phyloP scores from a whole-genome alignment of 768 basidiomycete species.

The Auricularia cornea region DNA sequence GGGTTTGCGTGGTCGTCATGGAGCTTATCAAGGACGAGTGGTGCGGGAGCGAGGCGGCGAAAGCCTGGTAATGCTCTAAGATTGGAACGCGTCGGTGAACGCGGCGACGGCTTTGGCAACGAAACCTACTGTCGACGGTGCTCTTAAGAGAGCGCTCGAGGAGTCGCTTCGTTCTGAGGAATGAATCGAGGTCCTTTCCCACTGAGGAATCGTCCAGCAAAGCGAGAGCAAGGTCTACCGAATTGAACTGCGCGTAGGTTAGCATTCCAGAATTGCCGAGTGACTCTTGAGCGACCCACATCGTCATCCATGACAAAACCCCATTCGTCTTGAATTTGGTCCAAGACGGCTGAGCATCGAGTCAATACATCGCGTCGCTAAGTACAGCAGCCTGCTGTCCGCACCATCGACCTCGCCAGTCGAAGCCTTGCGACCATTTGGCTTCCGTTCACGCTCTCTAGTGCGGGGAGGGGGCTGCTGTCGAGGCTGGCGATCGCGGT shows the following conservation, averaged over 20 bases:
- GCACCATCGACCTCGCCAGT: constrained; percentile 80
- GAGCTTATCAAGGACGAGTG: constrained; percentile 73
- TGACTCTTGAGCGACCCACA: constrained; percentile 34
- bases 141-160: constrained; percentile 75
- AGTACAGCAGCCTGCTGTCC: neutral
- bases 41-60: constrained; percentile 88
- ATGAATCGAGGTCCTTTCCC: constrained; percentile 70
- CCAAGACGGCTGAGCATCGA: constrained; percentile 54
- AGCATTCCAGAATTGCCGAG: constrained; percentile 4
- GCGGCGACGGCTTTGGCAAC: neutral
- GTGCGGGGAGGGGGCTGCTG: constrained; percentile 35
- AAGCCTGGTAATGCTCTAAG: constrained; percentile 87
- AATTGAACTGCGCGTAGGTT: constrained; percentile 62
- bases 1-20: constrained; percentile 62
- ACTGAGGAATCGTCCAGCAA: constrained; percentile 69
- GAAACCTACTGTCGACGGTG: constrained; percentile 72
- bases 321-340: constrained; percentile 85
- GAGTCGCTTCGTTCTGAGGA: constrained; percentile 65
- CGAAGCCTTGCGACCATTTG: constrained; percentile 43
- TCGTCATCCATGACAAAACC: constrained; percentile 77
- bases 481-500: constrained; percentile 49
- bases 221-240: constrained; percentile 85
- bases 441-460: constrained; percentile 49
- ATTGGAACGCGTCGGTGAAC: constrained; percentile 5
- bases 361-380: neutral